A percentile compares a stretch with the other conserved stretches of the same genome.
Evolutionary conservation across 2,329 filamentous ascomycete species (phyloP).

Genomic region (Trichoderma atrobrunneum): DNA sequence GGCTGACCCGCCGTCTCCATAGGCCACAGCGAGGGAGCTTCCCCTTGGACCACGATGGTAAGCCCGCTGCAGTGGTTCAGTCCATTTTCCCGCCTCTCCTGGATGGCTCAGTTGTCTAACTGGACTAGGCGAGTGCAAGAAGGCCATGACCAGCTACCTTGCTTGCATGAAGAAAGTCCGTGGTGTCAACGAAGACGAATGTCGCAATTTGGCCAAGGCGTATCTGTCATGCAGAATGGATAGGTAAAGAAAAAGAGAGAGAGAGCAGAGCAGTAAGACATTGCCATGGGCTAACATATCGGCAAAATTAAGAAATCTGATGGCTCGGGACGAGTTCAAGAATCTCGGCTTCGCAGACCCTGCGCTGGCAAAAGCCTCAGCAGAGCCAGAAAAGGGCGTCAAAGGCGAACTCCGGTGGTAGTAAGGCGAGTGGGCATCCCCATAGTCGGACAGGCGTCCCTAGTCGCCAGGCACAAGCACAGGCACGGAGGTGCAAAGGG

Average conservation of each 20-base stretch:
- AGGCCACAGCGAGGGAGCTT: slow-evolving; percentile 92
- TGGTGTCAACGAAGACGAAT: slow-evolving; percentile 83
- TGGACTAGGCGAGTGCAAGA: slow-evolving; percentile 79
- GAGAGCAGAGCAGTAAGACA: neutral
- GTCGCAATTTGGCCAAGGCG: slow-evolving; percentile 78
- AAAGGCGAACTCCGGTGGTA: slow-evolving; percentile 41
- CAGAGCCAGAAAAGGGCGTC: slow-evolving; percentile 36
- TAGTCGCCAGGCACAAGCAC: neutral
- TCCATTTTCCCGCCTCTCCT: neutral
- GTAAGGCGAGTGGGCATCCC: slow-evolving; percentile 7
- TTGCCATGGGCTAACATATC: neutral
- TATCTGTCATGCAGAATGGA: slow-evolving; percentile 96
- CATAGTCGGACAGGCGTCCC: slow-evolving; percentile 3
- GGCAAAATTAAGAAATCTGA: slow-evolving; percentile 66
- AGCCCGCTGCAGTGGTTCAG: slow-evolving; percentile 21
- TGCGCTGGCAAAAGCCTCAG: slow-evolving; percentile 22
- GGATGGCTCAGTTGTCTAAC: neutral
- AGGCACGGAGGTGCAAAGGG: slow-evolving; percentile 3
- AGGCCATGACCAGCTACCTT: slow-evolving; percentile 81
- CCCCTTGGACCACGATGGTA: slow-evolving; percentile 87
- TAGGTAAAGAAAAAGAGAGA: slow-evolving; percentile 54
- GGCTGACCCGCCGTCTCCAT: slow-evolving; percentile 17
- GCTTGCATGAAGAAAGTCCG: slow-evolving; percentile 79
- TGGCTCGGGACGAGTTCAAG: slow-evolving; percentile 93
- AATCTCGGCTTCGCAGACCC: slow-evolving; percentile 73